These are phyloP conservation scores for Nicotiana noctiflora DNA, from an alignment of 257 asterid species.

Conservation along the genomic window DNA sequence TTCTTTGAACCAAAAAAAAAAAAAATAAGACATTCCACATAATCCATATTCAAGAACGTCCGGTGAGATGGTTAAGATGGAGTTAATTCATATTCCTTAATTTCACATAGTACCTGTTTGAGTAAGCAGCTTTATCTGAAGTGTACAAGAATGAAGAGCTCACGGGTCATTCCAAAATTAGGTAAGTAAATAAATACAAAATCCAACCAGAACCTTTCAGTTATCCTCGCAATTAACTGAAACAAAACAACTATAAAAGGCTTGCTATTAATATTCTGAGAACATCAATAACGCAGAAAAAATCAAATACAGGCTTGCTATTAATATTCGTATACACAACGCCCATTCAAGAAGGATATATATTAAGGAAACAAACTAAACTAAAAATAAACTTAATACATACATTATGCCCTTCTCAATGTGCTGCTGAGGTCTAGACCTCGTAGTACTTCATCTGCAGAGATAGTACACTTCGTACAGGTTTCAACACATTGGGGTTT, in stretches of 20 bases:
- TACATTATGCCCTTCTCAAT: neutral
- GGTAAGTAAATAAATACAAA: no score
- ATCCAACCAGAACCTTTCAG: no score
- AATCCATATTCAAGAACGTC: neutral
- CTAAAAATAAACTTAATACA: neutral
- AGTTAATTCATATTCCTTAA: neutral
- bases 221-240: no score
- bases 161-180: no score
- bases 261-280: neutral
- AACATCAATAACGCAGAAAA: neutral
- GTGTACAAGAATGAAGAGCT: no score
- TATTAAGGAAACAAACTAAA: neutral
- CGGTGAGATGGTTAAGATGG: neutral
- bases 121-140: neutral
- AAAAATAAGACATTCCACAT: neutral
- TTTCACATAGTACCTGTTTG: neutral
- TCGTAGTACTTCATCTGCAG: neutral
- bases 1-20: no score
- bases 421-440: neutral
- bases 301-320: neutral
- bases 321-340: conserved; percentile 1
- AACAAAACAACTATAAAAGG: no score
- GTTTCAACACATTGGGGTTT: neutral
- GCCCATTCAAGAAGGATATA: neutral
- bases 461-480: neutral